Percentiles rank a stretch among this genome's conserved stretches.
Evolutionary conservation across 2,329 filamentous ascomycete genomes (phyloP).

Genomic region (Thelonectria blattea): DNA sequence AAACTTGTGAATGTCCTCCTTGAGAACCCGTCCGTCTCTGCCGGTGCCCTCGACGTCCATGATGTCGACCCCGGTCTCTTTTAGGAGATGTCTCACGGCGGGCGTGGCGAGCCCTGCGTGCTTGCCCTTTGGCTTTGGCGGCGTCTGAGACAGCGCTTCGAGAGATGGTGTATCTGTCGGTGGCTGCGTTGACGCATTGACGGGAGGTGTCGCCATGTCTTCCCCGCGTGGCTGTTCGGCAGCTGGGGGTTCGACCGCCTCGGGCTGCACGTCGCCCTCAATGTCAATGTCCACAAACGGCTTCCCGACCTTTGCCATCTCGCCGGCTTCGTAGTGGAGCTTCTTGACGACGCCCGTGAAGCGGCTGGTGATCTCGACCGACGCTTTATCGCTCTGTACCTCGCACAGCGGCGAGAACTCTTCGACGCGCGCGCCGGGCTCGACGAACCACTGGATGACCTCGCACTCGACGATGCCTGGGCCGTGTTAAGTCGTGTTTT

Average conservation of each 20-base stretch:
- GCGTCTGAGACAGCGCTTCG: conserved; percentile 8
- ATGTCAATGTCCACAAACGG: conserved; percentile 96
- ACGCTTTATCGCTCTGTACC: conserved; percentile 97
- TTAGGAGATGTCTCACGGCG: conserved; percentile 86
- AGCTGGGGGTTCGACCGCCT: conserved; percentile 45
- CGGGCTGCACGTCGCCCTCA: conserved; percentile 69
- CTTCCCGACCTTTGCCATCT: conserved; percentile 95
- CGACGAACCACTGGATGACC: conserved; percentile 99
- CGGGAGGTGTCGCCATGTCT: conserved; percentile 33
- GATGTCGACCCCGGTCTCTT: conserved; percentile 80
- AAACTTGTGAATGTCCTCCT: conserved; percentile 86
- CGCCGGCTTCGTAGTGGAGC: conserved; percentile 91
- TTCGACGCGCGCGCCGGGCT: conserved; percentile 92
- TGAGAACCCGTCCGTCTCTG: conserved; percentile 87
- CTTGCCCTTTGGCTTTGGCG: conserved; percentile 58
- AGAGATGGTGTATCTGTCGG: conserved; percentile 10
- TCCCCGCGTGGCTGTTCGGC: conserved; percentile 41
- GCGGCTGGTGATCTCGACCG: conserved; percentile 89
- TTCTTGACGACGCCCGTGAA: conserved; percentile 97
- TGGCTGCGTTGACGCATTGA: conserved; percentile 22
- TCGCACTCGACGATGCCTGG: conserved; percentile 96
- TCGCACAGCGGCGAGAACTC: conserved; percentile 98
- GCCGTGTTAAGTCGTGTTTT: conserved; percentile 23
- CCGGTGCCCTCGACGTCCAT: conserved; percentile 82
- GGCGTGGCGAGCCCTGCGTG: conserved; percentile 84